Evolutionary conservation across 441 rosid species (phyloP), one percentile per base, ranked within the genome.

Genomic region (Eugenia klotzschiana): DNA sequence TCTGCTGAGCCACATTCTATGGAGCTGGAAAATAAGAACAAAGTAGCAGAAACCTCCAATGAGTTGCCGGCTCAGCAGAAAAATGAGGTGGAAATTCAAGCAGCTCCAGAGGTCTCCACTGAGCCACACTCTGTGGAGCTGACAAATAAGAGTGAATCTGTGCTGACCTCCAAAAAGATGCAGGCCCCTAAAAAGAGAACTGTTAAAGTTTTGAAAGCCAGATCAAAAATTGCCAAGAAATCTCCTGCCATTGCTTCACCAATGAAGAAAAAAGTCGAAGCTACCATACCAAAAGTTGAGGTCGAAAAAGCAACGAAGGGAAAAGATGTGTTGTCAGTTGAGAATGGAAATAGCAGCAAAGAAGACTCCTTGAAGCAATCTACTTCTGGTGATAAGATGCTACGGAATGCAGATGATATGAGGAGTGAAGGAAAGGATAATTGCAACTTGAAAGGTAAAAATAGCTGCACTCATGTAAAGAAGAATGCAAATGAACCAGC

Each of bases 171-270:
- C 22, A 79, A 20, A 54, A 86, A 87, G 82, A 84, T 84, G 51
- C 87, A 88, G 81, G 33, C 92, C 80, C 81, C 92, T 57, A 82
- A 81, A 80, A 88, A 82, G 54, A 85, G 85, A 88, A 83, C 79
- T 27, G 82, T 85, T 43, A 84, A 86, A 79, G 84, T 84, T 80
- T 58, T 85, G 85, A 91, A 80, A 85, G 89, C 85, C 33, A 92
- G 82, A 79, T 58, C 92, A 69, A 89, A 85, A 81, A 83, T 86
- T 37, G 86, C 69, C 46, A 92, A 94, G 85, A 88, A 89, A 60
- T 74, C 86, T 74, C 86, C 86, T 46, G 87, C 84, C 41, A 85
- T 55, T 53, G 64, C 82, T 72, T 83, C 79, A 83, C 7, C 57
- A 1, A 86, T 86, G 80, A 80, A 69, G 56, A 87, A 86, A 82